Conservation (phyloP, 768 basidiomycete species). For the Lanmaoa rubissima region DNA sequence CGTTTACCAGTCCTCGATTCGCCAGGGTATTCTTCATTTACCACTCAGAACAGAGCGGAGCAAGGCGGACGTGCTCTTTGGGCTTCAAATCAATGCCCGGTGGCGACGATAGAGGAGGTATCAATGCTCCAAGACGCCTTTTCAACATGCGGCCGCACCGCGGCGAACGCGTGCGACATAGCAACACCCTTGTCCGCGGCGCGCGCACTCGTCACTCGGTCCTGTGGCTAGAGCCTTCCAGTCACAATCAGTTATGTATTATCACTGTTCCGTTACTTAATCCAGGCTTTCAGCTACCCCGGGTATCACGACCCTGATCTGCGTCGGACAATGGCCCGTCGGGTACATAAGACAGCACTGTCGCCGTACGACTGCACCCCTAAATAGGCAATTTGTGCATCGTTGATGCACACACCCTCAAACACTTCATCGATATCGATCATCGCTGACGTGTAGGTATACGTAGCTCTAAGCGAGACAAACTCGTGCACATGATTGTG, state of each 20-base stretch:
- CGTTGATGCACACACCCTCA: background rate
- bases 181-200: constrained; percentile 17
- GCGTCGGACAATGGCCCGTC: background rate
- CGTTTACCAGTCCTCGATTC: constrained; percentile 9
- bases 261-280: background rate
- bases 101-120: background rate
- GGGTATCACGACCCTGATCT: constrained; percentile 19
- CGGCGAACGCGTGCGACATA: constrained; percentile 10
- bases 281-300: constrained; percentile 2
- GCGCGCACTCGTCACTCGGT: background rate
- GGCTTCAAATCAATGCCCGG: background rate
- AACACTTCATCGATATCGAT: background rate
- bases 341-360: background rate
- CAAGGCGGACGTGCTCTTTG: background rate
- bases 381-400: background rate
- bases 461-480: background rate
- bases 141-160: constrained; percentile 21
- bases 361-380: background rate
- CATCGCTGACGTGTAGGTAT: background rate
- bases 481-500: background rate
- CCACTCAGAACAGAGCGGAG: background rate
- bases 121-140: background rate
- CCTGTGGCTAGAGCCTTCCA: background rate
- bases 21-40: background rate
- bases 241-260: background rate